Evolutionary conservation across 2,329 filamentous ascomycete species (phyloP), one percentile per base, ranked within the genome.

Genomic region (Microascus cirrosus): DNA sequence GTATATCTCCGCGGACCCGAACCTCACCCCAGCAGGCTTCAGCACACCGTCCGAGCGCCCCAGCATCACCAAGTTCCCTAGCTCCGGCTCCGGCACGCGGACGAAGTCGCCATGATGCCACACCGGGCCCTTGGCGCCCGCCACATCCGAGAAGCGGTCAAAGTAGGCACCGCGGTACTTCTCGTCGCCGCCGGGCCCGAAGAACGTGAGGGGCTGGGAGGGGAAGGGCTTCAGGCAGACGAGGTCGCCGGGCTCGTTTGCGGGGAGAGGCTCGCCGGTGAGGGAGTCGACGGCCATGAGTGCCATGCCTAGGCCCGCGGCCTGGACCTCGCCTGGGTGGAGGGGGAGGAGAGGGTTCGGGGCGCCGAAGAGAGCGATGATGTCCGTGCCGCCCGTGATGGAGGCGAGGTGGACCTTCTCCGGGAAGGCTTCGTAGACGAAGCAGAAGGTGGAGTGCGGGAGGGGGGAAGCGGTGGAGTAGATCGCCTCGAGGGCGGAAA

Each of bases 101-200:
- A 96, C 83, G 67, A 96, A 97, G 71, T 99, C 94, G 34, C 93
- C 93, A 67, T 99, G 93, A 67, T 96, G 91, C 94, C 94, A 97
- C 15, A 90, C 78, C 1, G 74, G 68, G 22, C 10, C n/a, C 22
- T 3, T n/a, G 10, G 10, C 45, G 6, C 15, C 51, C 13, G 11
- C 24, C 22, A 79, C 74, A 1, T 77, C 74, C 20, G 32, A 50
- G 68, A 96, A 97, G 7, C 85, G 82, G 61, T 94, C 89, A 66
- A 99, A 99, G 71, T 99, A 99, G 59, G 86, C 89, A 34, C 82
- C 81, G 54, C 79, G 77, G 72, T 97, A 97, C 70, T 91, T 91
- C n/a, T 76, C 78, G 45, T 85, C 80, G 36, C 89, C 89, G 1
- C 77, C 77, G 4, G 77, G 66, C 2, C 90, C 90, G 79, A 90